phyloP scores from a whole-genome alignment of 352 stramenopile species.

The Pythium plurisporium region DNA sequence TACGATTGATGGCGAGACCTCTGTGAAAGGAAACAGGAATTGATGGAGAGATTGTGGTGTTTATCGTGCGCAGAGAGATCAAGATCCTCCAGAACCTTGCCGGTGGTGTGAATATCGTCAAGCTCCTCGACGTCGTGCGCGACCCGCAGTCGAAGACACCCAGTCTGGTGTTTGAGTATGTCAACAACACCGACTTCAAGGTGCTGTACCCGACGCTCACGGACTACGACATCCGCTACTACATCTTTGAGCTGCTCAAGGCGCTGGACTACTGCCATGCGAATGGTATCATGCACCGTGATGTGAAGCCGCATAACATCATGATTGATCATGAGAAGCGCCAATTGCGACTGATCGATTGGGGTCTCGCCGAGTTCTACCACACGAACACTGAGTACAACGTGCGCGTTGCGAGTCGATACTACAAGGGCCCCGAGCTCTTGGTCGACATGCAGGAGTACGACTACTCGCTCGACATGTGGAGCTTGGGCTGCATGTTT shows the following conservation, averaged over 20 bases:
- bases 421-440: constrained; percentile 99
- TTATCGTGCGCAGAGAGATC: constrained; percentile 81
- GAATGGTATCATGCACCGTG: constrained; percentile 99
- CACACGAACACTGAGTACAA: constrained; percentile 98
- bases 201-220: constrained; percentile 97
- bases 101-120: constrained; percentile 98
- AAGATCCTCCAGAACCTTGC: constrained; percentile 99
- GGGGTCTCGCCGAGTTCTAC: constrained; percentile 99
- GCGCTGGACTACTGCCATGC: constrained; percentile 99
- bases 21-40: no score
- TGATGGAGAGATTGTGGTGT: neutral
- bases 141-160: constrained; percentile 99
- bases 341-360: constrained; percentile 98
- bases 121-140: constrained; percentile 98
- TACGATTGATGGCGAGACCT: neutral
- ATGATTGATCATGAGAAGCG: constrained; percentile 99
- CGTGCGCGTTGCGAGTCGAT: constrained; percentile 97
- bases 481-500: constrained; percentile 99
- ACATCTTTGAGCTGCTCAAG: constrained; percentile 96
- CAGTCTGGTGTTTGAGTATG: constrained; percentile 97
- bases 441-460: constrained; percentile 99
- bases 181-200: constrained; percentile 99
- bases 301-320: constrained; percentile 99
- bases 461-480: constrained; percentile 99
- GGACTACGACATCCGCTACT: constrained; percentile 99